These are phyloP conservation scores for Hypoxylon cercidicola DNA, from an alignment of 495 filamentous ascomycete species.

Conservation along the genomic window DNA sequence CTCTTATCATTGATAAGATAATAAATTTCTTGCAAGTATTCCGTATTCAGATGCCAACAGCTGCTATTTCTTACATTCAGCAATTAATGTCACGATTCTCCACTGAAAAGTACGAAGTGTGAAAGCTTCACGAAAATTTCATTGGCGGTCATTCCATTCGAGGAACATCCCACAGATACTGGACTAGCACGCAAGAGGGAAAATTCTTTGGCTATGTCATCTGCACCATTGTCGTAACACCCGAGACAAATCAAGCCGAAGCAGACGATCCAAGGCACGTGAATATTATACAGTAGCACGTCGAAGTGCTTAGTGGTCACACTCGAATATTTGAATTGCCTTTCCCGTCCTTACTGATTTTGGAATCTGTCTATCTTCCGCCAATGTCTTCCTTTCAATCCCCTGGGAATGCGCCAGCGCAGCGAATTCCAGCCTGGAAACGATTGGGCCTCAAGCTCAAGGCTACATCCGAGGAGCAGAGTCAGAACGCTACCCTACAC, in stretches of 20 bases:
- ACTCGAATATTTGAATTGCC: slow-evolving; percentile 17
- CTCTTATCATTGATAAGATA: background rate
- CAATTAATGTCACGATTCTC: slow-evolving; percentile 24
- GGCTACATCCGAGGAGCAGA: slow-evolving; percentile 56
- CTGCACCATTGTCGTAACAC: slow-evolving; percentile 11
- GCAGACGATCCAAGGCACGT: slow-evolving; percentile 25
- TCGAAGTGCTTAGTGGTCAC: slow-evolving; percentile 22
- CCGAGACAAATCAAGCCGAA: slow-evolving; percentile 27
- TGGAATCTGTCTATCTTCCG: slow-evolving; percentile 43
- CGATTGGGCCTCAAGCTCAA: slow-evolving; percentile 81
- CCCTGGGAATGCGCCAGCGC: slow-evolving; percentile 45
- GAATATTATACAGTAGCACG: slow-evolving; percentile 26
- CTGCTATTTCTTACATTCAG: background rate
- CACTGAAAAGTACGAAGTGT: slow-evolving; percentile 37
- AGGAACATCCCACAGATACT: slow-evolving; percentile 14
- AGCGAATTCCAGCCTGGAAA: slow-evolving; percentile 78
- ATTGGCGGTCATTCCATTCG: slow-evolving; percentile 31
- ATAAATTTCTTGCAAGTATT: background rate
- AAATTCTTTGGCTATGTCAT: slow-evolving; percentile 32
- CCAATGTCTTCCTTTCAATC: slow-evolving; percentile 44
- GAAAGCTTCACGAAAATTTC: slow-evolving; percentile 35
- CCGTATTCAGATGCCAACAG: slow-evolving; percentile 2
- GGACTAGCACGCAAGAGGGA: slow-evolving; percentile 21
- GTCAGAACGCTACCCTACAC: slow-evolving; percentile 43
- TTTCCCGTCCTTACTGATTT: slow-evolving; percentile 32